Base-by-base conservation (phyloP, 495 filamentous ascomycete species). In the Aspergillus cristatus region DNA sequence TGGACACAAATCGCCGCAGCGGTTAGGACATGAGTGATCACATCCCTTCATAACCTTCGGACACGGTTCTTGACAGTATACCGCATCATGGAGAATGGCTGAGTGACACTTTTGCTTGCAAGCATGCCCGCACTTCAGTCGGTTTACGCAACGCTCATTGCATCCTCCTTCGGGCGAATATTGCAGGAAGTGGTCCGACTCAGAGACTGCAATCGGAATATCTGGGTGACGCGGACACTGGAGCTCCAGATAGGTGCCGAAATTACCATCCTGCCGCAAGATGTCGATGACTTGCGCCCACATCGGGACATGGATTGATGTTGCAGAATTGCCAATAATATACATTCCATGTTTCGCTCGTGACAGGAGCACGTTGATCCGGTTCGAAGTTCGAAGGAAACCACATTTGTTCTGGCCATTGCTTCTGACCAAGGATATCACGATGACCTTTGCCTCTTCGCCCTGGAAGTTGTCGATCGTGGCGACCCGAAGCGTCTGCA, bases 401-500 rank as follows among this genome's bases (percentile, higher is more conserved):
- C 85, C 86, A 32, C 72, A 76, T n/a, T 67, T 68, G 28, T 65
- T 68, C 16, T 73, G 48, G 2, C 53, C 39, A 45, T 90, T 91
- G 56, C 80, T 83, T 32, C 85, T 70, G 10, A 91, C 86, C 0
- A 91, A 58, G 0, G 84, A 89, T n/a, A 93, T 68, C n/a, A 91
- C 65, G 7, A 91, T 70, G 3, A 90, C 68, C 36, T 85, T 83
- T 11, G 83, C 83, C 48, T 91, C 83, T 51, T 91, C 84, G 6
- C 82, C 82, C 47, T 88, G 84, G 40, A 89, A 89, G 48, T 86
- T 89, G 53, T 91, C 86, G n/a, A 93, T 76, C 0, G 81, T 91
- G n/a, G 86, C 82, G 5, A 86, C 53, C 17, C 80, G 65, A 2
- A 93, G 57, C 10, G 65, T 62, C n/a, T 81, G 65, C 0, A 79